phyloP scores from a whole-genome alignment of 495 filamentous ascomycete genomes.

The Daldinia decipiens region DNA sequence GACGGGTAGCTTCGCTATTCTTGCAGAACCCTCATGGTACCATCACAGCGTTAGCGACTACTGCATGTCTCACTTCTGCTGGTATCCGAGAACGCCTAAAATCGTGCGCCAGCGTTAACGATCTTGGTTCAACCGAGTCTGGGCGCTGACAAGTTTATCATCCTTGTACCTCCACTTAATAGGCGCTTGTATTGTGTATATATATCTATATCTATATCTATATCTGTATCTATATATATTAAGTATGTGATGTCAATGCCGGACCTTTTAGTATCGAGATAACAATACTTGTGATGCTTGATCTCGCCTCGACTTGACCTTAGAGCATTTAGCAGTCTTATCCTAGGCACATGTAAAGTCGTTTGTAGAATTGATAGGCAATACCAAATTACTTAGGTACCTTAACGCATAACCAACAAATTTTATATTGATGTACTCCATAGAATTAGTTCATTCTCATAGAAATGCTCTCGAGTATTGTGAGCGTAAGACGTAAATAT shows the following conservation, averaged over 20 bases:
- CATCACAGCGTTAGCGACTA: slow-evolving; percentile 43
- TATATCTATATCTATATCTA: no score
- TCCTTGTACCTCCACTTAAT: slow-evolving; percentile 37
- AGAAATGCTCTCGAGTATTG: not conserved
- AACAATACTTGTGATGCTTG: not conserved
- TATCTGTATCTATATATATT: no score
- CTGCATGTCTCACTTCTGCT: slow-evolving; percentile 48
- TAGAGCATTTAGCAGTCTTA: not conserved
- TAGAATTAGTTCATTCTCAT: not conserved
- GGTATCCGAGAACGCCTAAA: slow-evolving; percentile 26
- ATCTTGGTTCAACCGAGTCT: slow-evolving; percentile 43
- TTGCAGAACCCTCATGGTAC: slow-evolving; percentile 34
- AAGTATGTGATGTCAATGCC: not conserved
- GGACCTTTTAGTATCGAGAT: not conserved
- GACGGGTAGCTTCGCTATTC: slow-evolving; percentile 44
- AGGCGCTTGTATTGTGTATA: slow-evolving; percentile 24
- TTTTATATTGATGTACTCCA: not conserved
- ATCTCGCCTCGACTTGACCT: not conserved
- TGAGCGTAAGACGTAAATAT: not conserved
- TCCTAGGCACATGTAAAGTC: not conserved
- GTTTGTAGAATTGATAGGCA: not conserved
- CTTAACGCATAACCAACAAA: not conserved
- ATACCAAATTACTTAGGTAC: not conserved
- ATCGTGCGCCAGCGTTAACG: slow-evolving; percentile 30
- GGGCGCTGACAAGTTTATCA: slow-evolving; percentile 9